Conservation (phyloP, 805 yeast species). For the Kazachstania bromeliacearum region DNA sequence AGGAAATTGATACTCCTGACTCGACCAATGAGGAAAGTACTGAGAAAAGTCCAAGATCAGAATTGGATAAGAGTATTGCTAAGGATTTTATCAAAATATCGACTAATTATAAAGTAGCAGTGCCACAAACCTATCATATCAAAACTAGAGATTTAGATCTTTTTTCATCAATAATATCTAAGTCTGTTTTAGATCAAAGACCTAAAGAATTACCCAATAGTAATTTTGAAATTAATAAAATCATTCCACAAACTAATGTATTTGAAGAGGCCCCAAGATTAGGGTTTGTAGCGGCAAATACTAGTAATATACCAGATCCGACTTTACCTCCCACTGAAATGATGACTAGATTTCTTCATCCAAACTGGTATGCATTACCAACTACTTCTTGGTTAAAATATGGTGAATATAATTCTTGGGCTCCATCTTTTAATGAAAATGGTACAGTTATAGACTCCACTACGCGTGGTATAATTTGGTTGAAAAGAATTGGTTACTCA, state of each 20-base stretch:
- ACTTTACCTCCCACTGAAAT: constrained; percentile 45
- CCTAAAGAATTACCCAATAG: constrained; percentile 59
- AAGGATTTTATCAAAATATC: constrained; percentile 56
- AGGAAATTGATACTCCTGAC: constrained; percentile 8
- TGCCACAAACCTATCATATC: constrained; percentile 58
- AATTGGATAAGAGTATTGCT: constrained; percentile 34
- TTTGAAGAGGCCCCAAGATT: constrained; percentile 34
- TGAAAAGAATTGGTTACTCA: constrained; percentile 43
- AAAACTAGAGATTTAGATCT: constrained; percentile 63
- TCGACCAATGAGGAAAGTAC: constrained; percentile 2
- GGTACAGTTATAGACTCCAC: constrained; percentile 44
- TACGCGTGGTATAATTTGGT: constrained; percentile 43
- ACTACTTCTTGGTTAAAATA: constrained; percentile 56
- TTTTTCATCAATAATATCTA: constrained; percentile 62
- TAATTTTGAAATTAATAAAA: constrained; percentile 49
- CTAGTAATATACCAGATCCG: constrained; percentile 40
- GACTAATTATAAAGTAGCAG: constrained; percentile 38
- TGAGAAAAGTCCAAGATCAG: constrained; percentile 14
- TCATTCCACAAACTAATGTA: constrained; percentile 43
- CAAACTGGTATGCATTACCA: constrained; percentile 56
- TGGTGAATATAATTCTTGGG: constrained; percentile 44
- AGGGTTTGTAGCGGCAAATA: constrained; percentile 39
- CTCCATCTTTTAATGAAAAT: constrained; percentile 56
- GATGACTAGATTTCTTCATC: constrained; percentile 45
- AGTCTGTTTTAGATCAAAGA: constrained; percentile 68